These are phyloP conservation scores for Mucor velutinosus DNA, from an alignment of 371 early-diverging fungal genomes.

Conservation along the genomic window DNA sequence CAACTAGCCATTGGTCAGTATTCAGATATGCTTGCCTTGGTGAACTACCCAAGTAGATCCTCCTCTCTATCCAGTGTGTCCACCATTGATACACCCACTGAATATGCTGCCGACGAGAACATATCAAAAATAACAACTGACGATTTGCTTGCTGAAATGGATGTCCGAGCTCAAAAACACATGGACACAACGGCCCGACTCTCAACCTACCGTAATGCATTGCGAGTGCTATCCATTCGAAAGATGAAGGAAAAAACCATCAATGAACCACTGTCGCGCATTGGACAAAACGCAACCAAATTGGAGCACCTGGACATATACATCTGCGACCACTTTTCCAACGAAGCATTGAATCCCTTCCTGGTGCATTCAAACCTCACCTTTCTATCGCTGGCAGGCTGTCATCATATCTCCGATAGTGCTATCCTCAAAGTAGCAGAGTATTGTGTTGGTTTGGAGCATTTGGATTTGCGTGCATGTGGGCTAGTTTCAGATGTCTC, in stretches of 20 bases:
- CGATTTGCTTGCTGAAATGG: neutral
- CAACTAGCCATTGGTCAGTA: neutral
- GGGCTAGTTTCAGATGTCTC: conserved; percentile 56
- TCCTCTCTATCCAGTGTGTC: conserved; percentile 24
- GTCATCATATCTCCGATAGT: conserved; percentile 53
- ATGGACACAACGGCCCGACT: conserved; percentile 1
- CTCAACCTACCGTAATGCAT: conserved; percentile 19
- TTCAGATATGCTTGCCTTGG: neutral
- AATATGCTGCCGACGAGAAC: neutral
- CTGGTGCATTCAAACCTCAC: conserved; percentile 32
- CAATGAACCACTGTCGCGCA: conserved; percentile 28
- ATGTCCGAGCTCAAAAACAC: neutral
- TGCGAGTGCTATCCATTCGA: conserved; percentile 26
- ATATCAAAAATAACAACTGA: neutral
- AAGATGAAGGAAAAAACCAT: conserved; percentile 38
- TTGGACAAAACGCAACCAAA: conserved; percentile 26
- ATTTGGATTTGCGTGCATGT: conserved; percentile 62
- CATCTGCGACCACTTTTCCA: conserved; percentile 39
- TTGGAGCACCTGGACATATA: conserved; percentile 41
- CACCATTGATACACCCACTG: conserved; percentile 12
- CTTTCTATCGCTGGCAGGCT: conserved; percentile 57
- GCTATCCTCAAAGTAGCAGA: conserved; percentile 47
- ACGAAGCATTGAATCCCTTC: conserved; percentile 31
- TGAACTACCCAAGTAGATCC: conserved; percentile 12
- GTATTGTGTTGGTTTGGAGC: conserved; percentile 44